These are phyloP conservation scores for Mycena filopes DNA, from an alignment of 768 basidiomycete genomes.

Conservation along the genomic window DNA sequence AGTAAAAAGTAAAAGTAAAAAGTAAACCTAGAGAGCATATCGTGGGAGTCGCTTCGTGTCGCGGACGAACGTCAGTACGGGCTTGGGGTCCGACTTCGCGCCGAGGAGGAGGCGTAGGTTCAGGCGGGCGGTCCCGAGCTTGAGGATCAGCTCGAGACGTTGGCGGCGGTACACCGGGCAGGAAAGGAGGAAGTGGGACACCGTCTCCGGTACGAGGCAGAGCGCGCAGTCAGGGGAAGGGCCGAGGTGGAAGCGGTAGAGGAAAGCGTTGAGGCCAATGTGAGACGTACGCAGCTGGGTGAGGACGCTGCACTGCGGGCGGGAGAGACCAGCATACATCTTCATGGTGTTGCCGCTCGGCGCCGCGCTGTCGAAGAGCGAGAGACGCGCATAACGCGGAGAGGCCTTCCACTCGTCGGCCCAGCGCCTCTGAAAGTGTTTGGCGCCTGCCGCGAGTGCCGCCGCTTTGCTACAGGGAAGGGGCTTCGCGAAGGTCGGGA, in stretches of 20 bases:
- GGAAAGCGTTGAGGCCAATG: slow-evolving; percentile 1
- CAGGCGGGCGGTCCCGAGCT: slow-evolving; percentile 1
- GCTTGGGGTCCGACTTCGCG: not conserved
- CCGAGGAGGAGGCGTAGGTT: slow-evolving; percentile 1
- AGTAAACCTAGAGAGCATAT: not conserved
- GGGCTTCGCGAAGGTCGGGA: too few species aligned
- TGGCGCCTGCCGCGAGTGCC: too few species aligned
- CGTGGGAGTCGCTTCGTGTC: not conserved
- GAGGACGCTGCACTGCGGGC: slow-evolving; percentile 1
- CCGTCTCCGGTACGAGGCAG: not conserved
- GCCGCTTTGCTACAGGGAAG: too few species aligned
- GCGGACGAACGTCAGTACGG: not conserved
- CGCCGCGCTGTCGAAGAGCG: not conserved
- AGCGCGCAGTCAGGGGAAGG: not conserved
- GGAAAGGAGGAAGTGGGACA: not conserved
- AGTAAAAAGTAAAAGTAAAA: too few species aligned
- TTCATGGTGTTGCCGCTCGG: not conserved
- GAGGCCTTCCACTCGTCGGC: slow-evolving; percentile 6
- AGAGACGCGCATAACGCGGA: not conserved
- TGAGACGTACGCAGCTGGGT: not conserved
- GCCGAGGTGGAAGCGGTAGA: too few species aligned
- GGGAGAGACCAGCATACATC: not conserved
- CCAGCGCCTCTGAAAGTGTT: too few species aligned
- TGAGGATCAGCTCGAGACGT: not conserved
- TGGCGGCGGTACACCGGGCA: not conserved